These are phyloP conservation scores for Verticillium klebahnii DNA, from an alignment of 2,329 filamentous ascomycete species.

Conservation along the genomic window DNA sequence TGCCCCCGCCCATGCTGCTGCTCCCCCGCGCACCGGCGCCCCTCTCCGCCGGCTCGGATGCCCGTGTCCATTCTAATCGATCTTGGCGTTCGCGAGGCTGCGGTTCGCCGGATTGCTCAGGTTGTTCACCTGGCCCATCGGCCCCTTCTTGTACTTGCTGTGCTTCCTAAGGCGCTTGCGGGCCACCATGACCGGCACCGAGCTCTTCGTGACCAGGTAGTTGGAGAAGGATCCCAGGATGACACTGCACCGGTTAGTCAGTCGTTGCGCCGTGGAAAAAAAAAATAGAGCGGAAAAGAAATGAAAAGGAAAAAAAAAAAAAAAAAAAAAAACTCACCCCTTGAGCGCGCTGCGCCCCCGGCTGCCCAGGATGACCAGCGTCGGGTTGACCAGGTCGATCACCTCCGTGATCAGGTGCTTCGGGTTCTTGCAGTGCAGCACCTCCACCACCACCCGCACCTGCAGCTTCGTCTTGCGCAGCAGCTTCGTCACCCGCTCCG, in stretches of 20 bases:
- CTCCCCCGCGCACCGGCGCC: background rate
- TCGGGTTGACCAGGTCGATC: constrained; percentile 89
- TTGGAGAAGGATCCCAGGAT: constrained; percentile 96
- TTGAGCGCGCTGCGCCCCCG: constrained; percentile 88
- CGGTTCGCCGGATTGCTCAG: constrained; percentile 64
- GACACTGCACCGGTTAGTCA: constrained; percentile 51
- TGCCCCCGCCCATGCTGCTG: background rate
- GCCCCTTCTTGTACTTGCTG: constrained; percentile 70
- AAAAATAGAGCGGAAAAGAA: background rate
- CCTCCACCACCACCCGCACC: constrained; percentile 89
- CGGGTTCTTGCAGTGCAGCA: constrained; percentile 96
- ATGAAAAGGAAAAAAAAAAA: background rate
- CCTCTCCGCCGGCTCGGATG: constrained; percentile 2
- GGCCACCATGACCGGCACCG: constrained; percentile 96
- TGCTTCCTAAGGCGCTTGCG: constrained; percentile 85
- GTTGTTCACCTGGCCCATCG: constrained; percentile 75
- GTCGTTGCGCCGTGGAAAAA: no score
- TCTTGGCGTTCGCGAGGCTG: constrained; percentile 67
- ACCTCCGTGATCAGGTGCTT: constrained; percentile 96
- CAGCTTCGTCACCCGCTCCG: constrained; percentile 76
- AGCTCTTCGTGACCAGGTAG: constrained; percentile 94
- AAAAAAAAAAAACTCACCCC: constrained; percentile 55
- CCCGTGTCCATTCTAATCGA: constrained; percentile 50
- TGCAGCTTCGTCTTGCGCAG: constrained; percentile 88
- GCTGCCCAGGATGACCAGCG: constrained; percentile 87